These are phyloP conservation scores for Tulasnella sp. DNA, from an alignment of 768 basidiomycete species.

Conservation along the genomic window DNA sequence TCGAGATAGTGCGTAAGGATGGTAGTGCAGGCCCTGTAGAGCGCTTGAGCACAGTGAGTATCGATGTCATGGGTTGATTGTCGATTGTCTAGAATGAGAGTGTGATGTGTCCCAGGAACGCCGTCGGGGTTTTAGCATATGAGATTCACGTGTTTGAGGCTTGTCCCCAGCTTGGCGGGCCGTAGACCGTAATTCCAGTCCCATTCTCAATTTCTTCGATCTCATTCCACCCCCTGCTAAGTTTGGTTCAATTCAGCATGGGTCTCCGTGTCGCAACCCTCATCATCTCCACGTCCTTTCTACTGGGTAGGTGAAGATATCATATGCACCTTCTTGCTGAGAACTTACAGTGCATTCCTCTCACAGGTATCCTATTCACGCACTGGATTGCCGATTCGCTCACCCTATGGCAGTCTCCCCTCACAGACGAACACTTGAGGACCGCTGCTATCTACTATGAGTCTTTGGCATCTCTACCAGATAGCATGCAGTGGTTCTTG, in stretches of 20 bases:
- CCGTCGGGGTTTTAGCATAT: too few relatives aligned
- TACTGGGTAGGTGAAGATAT: constrained; percentile 47
- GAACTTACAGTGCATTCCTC: neutral
- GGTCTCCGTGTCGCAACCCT: constrained; percentile 65
- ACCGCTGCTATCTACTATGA: constrained; percentile 74
- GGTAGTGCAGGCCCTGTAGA: neutral
- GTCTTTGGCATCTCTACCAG: constrained; percentile 56
- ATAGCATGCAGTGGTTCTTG: constrained; percentile 45
- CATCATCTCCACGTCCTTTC: constrained; percentile 65
- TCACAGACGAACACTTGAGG: constrained; percentile 74
- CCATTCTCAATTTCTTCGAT: neutral
- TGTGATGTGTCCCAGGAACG: constrained; percentile 13
- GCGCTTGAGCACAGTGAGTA: too few relatives aligned
- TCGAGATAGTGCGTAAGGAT: neutral
- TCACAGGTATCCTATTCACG: constrained; percentile 64
- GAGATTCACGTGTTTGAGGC: constrained; percentile 20
- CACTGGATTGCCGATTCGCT: constrained; percentile 91
- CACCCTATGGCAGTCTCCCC: constrained; percentile 77
- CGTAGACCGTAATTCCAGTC: neutral
- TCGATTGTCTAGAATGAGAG: too few relatives aligned
- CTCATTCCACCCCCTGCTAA: neutral
- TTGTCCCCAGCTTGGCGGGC: constrained; percentile 11
- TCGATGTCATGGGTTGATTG: too few relatives aligned
- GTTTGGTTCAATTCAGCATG: constrained; percentile 31
- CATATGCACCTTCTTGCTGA: neutral